These are phyloP conservation scores for Blastobotrys petasosporus DNA, from an alignment of 1,139 yeast genomes.

Conservation along the genomic window DNA sequence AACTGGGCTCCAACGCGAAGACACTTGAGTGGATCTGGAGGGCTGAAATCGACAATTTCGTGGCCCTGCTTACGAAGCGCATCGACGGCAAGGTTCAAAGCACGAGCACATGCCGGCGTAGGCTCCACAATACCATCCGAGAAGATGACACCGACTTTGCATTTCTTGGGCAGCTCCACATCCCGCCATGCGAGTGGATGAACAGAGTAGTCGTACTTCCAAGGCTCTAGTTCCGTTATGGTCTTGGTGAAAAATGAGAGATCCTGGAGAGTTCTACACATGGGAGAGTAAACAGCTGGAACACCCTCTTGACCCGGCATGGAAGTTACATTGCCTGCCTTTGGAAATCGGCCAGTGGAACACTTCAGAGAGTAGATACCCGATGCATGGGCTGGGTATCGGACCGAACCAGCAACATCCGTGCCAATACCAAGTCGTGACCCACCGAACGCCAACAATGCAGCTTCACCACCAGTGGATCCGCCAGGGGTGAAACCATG, in stretches of 20 bases:
- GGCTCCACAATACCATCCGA: constrained; percentile 46
- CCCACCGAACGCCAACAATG: constrained; percentile 44
- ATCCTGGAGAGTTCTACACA: constrained; percentile 56
- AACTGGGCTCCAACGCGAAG: constrained; percentile 38
- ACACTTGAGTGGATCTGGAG: constrained; percentile 38
- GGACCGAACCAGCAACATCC: constrained; percentile 55
- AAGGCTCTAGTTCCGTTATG: constrained; percentile 54
- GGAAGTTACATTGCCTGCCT: constrained; percentile 44
- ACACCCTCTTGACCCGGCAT: constrained; percentile 51
- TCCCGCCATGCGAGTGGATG: constrained; percentile 60
- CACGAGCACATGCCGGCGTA: constrained; percentile 59
- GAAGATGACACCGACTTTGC: constrained; percentile 43
- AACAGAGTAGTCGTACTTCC: constrained; percentile 54
- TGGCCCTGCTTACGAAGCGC: constrained; percentile 51
- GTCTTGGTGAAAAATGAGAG: constrained; percentile 55
- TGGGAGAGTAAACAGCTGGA: constrained; percentile 53
- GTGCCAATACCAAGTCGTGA: constrained; percentile 48
- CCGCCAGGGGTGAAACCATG: constrained; percentile 42
- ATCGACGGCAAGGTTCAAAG: constrained; percentile 42
- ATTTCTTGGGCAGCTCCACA: constrained; percentile 40
- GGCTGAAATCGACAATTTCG: constrained; percentile 53
- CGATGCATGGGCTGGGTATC: constrained; percentile 45
- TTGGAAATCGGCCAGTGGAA: constrained; percentile 48
- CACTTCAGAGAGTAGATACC: constrained; percentile 46
- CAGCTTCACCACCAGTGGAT: constrained; percentile 47